These are phyloP conservation scores for Botrytis aclada DNA, from an alignment of 2,329 filamentous ascomycete species.

Conservation along the genomic window DNA sequence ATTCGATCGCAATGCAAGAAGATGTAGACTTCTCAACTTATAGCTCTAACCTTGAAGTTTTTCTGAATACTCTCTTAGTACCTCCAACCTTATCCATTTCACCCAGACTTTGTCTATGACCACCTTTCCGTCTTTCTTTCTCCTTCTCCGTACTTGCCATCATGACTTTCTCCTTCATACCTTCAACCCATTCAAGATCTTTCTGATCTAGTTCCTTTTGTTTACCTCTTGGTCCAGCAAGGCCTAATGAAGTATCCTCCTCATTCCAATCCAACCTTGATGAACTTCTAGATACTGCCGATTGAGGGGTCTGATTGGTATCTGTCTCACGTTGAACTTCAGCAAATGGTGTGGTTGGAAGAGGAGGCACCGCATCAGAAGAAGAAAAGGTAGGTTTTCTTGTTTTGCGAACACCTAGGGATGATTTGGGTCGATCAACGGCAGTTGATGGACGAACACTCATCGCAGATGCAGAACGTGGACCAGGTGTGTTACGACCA, in stretches of 20 bases:
- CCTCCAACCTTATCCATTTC: slow-evolving; percentile 69
- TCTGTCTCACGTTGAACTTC: slow-evolving; percentile 9
- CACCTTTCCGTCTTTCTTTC: slow-evolving; percentile 33
- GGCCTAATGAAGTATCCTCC: slow-evolving; percentile 54
- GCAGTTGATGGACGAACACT: slow-evolving; percentile 27
- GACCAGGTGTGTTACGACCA: slow-evolving; percentile 43
- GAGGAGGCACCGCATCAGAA: slow-evolving; percentile 24
- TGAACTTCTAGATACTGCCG: slow-evolving; percentile 22
- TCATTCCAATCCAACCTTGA: slow-evolving; percentile 57
- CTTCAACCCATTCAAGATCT: slow-evolving; percentile 77
- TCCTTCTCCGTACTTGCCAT: slow-evolving; percentile 61
- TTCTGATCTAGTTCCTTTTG: slow-evolving; percentile 66
- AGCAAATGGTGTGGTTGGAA: slow-evolving; percentile 26
- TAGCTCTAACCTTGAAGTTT: slow-evolving; percentile 15
- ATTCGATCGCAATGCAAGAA: not conserved
- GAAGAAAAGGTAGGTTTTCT: slow-evolving; percentile 23
- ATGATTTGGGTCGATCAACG: slow-evolving; percentile 32
- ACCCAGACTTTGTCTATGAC: slow-evolving; percentile 48
- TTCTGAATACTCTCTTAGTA: slow-evolving; percentile 65
- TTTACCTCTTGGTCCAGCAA: slow-evolving; percentile 67
- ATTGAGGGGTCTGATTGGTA: slow-evolving; percentile 17
- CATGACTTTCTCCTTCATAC: slow-evolving; percentile 75
- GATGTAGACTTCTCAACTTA: not conserved
- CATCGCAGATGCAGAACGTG: slow-evolving; percentile 32
- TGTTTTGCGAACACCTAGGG: slow-evolving; percentile 33